phyloP scores from a whole-genome alignment of 768 basidiomycete genomes.

The Leucosporidium yakuticum region DNA sequence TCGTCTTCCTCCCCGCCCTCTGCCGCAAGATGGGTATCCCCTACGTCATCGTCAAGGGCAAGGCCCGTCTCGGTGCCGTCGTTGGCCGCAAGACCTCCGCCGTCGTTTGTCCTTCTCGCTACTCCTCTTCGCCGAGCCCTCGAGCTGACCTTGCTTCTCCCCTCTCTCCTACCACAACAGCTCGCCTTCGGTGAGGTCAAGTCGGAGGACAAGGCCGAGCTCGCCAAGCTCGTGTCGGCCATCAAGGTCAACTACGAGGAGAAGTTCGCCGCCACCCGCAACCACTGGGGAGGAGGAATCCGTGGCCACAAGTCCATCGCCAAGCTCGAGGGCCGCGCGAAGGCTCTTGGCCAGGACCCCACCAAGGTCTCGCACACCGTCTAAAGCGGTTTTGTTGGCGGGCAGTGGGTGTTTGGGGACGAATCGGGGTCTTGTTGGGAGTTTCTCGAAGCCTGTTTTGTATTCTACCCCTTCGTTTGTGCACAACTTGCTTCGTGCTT shows the following conservation, averaged over 20 bases:
- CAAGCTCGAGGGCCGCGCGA: slow-evolving; percentile 89
- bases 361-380: slow-evolving; percentile 44
- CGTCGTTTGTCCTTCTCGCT: slow-evolving; percentile 45
- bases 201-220: slow-evolving; percentile 87
- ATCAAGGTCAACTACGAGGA: slow-evolving; percentile 96
- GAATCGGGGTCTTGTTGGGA: too few species aligned
- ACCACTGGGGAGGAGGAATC: slow-evolving; percentile 92
- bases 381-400: slow-evolving; percentile 34
- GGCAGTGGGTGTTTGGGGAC: too few species aligned
- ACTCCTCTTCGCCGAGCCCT: not conserved
- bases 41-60: slow-evolving; percentile 91
- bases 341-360: slow-evolving; percentile 62
- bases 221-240: slow-evolving; percentile 84
- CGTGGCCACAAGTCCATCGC: slow-evolving; percentile 82
- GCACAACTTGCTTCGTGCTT: too few species aligned
- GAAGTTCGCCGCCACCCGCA: slow-evolving; percentile 73
- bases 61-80: slow-evolving; percentile 94
- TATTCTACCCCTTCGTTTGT: too few species aligned
- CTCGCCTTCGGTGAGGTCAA: slow-evolving; percentile 87
- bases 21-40: slow-evolving; percentile 99
- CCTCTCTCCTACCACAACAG: not conserved
- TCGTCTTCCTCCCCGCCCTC: slow-evolving; percentile 94
- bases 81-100: slow-evolving; percentile 98
- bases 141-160: too few species aligned
- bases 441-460: too few species aligned